A percentile compares a stretch with the other conserved stretches of the same genome.
Evolutionary conservation across 2,329 filamentous ascomycete species (phyloP).

Genomic region (Trichoderma koningii): DNA sequence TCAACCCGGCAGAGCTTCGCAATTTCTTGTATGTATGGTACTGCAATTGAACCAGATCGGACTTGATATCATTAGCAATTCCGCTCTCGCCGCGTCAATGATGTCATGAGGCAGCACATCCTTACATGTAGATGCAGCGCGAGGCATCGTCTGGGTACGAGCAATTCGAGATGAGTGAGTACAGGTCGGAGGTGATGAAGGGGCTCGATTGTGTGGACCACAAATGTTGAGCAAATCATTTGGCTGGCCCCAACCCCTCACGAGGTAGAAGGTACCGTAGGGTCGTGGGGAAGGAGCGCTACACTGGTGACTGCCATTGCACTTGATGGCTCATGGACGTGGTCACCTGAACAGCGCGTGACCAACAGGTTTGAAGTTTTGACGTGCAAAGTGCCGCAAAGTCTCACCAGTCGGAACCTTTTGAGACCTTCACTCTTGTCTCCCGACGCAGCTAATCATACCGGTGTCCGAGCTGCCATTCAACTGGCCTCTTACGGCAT

Average conservation of each 20-base stretch:
- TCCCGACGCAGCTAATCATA: not conserved
- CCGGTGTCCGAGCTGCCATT: not conserved
- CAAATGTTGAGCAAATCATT: not conserved
- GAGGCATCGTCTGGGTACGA: too few relatives aligned
- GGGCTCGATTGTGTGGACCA: constrained; percentile 1
- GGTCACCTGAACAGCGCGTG: constrained; percentile 16
- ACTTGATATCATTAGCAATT: too few relatives aligned
- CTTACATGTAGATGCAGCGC: not conserved
- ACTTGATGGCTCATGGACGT: not conserved
- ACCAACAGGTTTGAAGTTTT: not conserved
- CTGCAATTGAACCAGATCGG: too few relatives aligned
- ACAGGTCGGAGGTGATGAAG: not conserved
- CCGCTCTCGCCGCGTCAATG: not conserved
- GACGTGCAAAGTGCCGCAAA: not conserved
- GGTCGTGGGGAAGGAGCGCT: not conserved
- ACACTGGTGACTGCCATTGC: not conserved
- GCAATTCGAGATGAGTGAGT: too few relatives aligned
- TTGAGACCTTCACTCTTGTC: not conserved
- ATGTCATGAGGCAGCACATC: constrained; percentile 4
- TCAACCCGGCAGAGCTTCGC: not conserved
- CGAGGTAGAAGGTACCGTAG: not conserved
- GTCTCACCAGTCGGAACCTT: not conserved
- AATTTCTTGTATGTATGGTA: too few relatives aligned
- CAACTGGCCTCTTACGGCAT: not conserved
- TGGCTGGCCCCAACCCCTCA: not conserved